phyloP scores from a whole-genome alignment of 257 asterid genomes.

The Parsonsia alboflavescens region DNA sequence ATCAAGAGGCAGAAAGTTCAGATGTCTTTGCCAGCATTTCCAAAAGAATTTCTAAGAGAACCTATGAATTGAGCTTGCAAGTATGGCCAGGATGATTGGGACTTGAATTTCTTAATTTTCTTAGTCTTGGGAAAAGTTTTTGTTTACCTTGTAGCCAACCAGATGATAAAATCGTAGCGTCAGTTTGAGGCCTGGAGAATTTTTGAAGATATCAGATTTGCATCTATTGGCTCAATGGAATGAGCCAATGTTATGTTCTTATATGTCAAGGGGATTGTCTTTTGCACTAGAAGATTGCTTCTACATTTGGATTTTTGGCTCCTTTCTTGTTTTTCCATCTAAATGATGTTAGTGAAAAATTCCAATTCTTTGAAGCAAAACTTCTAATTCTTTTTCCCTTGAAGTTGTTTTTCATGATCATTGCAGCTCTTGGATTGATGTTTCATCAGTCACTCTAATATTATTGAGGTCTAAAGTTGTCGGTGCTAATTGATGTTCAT shows the following conservation, averaged over 20 bases:
- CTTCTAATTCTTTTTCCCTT: not conserved
- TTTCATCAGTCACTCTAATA: too few species aligned
- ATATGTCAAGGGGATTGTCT: not conserved
- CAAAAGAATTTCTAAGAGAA: not conserved
- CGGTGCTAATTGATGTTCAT: too few species aligned
- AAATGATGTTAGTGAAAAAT: not conserved
- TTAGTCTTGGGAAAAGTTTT: conserved; percentile 7
- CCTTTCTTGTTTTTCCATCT: not conserved
- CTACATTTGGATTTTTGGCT: conserved; percentile 1
- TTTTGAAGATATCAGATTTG: not conserved
- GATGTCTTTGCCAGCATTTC: conserved; percentile 1
- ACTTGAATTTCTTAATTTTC: conserved; percentile 21
- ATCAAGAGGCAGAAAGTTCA: conserved; percentile 14
- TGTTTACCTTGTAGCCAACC: not conserved
- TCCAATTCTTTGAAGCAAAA: conserved; percentile 2
- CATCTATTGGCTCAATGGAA: not conserved
- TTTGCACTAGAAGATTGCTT: not conserved
- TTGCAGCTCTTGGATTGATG: too few species aligned
- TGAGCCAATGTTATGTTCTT: not conserved
- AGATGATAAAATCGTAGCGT: conserved; percentile 9
- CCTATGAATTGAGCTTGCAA: conserved; percentile 7
- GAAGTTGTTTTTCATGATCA: too few species aligned
- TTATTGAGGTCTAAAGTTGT: too few species aligned
- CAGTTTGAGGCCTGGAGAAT: conserved; percentile 6
- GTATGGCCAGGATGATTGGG: conserved; percentile 15